phyloP scores from a whole-genome alignment of 2,329 filamentous ascomycete genomes.

The Ceratocystis cacaofunesta region DNA sequence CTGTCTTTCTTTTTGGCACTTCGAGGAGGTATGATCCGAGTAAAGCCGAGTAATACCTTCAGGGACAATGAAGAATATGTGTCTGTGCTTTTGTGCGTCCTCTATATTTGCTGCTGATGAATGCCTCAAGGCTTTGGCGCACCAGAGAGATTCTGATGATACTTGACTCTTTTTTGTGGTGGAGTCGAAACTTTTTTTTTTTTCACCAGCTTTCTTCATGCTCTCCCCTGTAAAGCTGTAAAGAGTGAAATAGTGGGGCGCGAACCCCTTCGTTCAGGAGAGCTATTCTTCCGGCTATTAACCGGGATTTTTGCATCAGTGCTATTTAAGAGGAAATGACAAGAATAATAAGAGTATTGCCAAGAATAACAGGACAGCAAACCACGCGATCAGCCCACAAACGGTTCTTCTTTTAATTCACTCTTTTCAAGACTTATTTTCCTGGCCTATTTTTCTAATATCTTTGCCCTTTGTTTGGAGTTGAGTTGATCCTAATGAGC shows the following conservation, averaged over 20 bases:
- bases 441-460: no score
- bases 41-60: no score
- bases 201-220: neutral
- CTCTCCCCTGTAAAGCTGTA: neutral
- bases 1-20: neutral
- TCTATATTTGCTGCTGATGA: neutral
- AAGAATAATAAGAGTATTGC: no score
- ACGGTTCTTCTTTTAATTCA: no score
- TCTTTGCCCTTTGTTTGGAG: no score
- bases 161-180: neutral
- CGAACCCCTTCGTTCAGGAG: neutral
- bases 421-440: no score
- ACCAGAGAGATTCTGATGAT: neutral
- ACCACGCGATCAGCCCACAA: no score
- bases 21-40: no score
- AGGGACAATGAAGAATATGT: neutral
- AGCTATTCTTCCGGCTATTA: neutral
- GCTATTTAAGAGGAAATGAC: no score
- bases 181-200: conserved; percentile 4
- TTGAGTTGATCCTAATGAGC: no score
- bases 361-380: no score
- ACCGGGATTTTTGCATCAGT: neutral
- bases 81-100: neutral
- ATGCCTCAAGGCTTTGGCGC: neutral
- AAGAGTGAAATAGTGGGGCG: neutral